Base-by-base conservation (phyloP, 352 stramenopile species). In the Globisporangium heterothallicum region DNA sequence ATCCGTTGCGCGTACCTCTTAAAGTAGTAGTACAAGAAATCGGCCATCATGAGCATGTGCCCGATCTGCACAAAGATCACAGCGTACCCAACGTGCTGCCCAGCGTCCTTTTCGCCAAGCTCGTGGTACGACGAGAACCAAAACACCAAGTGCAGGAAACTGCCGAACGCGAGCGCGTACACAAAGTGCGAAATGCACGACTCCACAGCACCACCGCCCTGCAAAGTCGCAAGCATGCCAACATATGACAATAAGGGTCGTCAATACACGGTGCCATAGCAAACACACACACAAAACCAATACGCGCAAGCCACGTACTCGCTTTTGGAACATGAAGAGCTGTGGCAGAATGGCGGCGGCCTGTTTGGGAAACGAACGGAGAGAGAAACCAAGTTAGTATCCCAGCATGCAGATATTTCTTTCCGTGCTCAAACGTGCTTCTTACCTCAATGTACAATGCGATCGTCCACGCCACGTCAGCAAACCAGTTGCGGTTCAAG, bases 1-100 rank as follows among this genome's bases (percentile, higher is more conserved):
- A n/a, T n/a, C n/a, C n/a, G n/a, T n/a, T n/a, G n/a, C n/a, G n/a
- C 64, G 35, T 50, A 91, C 79, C 79, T 93, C 64, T 97, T 94
- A 70, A 98, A 96, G 82, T 99, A 99, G 70, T 99, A 99, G 83
- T 98, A 99, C 66, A 99, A 97, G 63, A 99, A 99, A 71, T 99
- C 95, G 25, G 88, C 81, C 96, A 99, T 99, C 67, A 99, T 92
- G 29, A 98, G 74, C 71, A 99, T 94, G 77, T 99, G 95, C 26
- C 96, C 80, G 61, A 99, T 97, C 74, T 99, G 97, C n/a, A 96
- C 81, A 55, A 94, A 93, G 72, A 98, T 94, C 19, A 99, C 84
- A n/a, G 94, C 95, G 49, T 99, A 93, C 49, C 84, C 84, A 29
- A 94, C 84, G 72, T 93, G 80, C 58, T 92, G 76, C n/a, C 83